Conservation (phyloP, 441 rosid genomes). For the Bocquillonia castaneifolia region DNA sequence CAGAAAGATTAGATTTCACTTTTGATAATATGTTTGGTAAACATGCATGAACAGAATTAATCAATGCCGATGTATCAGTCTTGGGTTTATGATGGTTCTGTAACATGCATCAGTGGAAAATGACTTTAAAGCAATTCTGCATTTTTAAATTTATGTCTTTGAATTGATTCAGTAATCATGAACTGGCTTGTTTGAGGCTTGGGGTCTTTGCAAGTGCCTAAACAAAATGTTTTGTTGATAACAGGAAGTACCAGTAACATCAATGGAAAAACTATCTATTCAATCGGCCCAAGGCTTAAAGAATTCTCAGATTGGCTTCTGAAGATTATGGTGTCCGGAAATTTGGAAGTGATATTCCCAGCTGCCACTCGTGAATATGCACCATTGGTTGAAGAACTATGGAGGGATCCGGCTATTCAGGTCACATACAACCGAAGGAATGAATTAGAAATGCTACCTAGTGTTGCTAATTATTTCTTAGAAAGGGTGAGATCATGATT, state of each 20-base stretch:
- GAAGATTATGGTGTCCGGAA: conserved; percentile 79
- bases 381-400: conserved; percentile 76
- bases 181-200: neutral
- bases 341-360: conserved; percentile 69
- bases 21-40: neutral
- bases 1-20: neutral
- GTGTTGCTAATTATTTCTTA: conserved; percentile 78
- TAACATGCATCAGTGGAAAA: neutral
- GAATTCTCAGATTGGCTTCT: conserved; percentile 82
- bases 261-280: conserved; percentile 38
- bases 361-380: conserved; percentile 80
- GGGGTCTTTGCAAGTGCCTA: neutral
- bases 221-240: conserved; percentile 12
- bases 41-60: no score
- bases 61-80: neutral
- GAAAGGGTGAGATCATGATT: conserved; percentile 55
- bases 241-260: conserved; percentile 38
- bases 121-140: neutral
- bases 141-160: neutral
- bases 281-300: conserved; percentile 71
- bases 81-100: neutral
- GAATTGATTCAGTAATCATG: neutral
- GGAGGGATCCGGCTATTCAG: conserved; percentile 83
- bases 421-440: conserved; percentile 72
- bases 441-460: conserved; percentile 76